These are phyloP conservation scores for Balakata baccata DNA, from an alignment of 345 rosid species.

Conservation along the genomic window DNA sequence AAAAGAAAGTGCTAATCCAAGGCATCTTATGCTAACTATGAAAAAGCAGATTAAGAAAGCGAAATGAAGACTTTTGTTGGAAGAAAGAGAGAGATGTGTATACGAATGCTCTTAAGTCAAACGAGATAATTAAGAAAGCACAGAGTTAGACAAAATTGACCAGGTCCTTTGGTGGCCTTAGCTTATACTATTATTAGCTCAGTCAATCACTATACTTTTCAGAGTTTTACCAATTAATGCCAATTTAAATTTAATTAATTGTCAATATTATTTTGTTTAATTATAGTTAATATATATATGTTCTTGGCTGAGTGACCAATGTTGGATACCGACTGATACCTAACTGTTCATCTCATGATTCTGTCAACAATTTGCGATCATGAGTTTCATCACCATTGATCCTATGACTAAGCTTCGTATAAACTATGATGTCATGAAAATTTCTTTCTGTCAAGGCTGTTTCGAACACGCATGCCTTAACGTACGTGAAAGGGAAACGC, in stretches of 20 bases:
- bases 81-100: background rate
- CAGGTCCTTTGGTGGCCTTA: slow-evolving; percentile 10
- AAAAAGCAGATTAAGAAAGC: background rate
- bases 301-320: background rate
- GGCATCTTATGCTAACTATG: background rate
- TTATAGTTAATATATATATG: background rate
- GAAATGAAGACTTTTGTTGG: no score
- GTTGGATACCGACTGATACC: slow-evolving; percentile 23
- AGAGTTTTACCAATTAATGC: background rate
- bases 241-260: no score
- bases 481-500: background rate
- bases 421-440: slow-evolving; percentile 12
- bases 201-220: slow-evolving; percentile 5
- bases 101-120: slow-evolving; percentile 14
- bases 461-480: background rate
- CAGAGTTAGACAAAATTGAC: slow-evolving; percentile 9
- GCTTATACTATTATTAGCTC: no score
- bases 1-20: background rate
- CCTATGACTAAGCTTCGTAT: slow-evolving; percentile 2
- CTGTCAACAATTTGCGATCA: background rate
- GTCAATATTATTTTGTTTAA: no score
- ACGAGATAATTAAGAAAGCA: background rate
- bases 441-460: slow-evolving; percentile 3
- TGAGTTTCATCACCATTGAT: slow-evolving; percentile 17
- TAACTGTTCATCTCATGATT: background rate